Base-by-base conservation (phyloP, 2,329 filamentous ascomycete genomes). In the Amylocarpus encephaloides region DNA sequence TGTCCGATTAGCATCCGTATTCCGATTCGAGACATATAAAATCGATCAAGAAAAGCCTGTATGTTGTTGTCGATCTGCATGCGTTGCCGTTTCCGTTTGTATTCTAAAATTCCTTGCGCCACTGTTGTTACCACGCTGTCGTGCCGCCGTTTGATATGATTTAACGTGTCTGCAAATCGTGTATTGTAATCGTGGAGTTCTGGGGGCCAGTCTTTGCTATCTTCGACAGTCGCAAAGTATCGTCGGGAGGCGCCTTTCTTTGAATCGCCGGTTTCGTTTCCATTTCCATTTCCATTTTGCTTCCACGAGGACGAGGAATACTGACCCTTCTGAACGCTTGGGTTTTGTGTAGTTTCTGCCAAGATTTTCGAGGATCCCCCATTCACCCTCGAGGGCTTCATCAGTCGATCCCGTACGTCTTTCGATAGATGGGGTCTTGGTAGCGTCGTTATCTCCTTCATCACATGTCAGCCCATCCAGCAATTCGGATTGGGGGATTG, bases 1-100 rank as follows among this genome's bases (percentile, higher is more conserved):
- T 98, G 93, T 47, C 93, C 93, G 63, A 98, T 96, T 45, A 98
- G 83, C 93, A 98, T 98, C 62, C 93, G 88, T 61, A 98, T 98
- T 59, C 93, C 93, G 65, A 98, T 98, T 56, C 93, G 88, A 40
- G 91, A 96, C 93, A 98, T 98, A 77, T 98, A 98, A 72, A 98
- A 98, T 52, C 93, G 88, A 72, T 98, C 93, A 59, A 98, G 82
- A 75, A 98, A 98, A 49, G 89, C 85, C 69, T 98, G 93, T 52
- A 98, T 96, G 62, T 91, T 94, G 67, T 91, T 85, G 71, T 97
- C 93, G 64, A 98, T 98, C 67, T 97, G 93, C 85, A 97, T 93
- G 48, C 93, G 83, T 76, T 98, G 93, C 55, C 90, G 82, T 67
- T 86, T 92, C 49, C 92, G 88, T 74, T 98, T 98, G 77, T 95